Percentiles rank a stretch among this genome's conserved stretches.
These are phyloP conservation scores for Lasiodiplodia citricola DNA, from an alignment of 2,329 filamentous ascomycete genomes.

Conservation along the genomic window DNA sequence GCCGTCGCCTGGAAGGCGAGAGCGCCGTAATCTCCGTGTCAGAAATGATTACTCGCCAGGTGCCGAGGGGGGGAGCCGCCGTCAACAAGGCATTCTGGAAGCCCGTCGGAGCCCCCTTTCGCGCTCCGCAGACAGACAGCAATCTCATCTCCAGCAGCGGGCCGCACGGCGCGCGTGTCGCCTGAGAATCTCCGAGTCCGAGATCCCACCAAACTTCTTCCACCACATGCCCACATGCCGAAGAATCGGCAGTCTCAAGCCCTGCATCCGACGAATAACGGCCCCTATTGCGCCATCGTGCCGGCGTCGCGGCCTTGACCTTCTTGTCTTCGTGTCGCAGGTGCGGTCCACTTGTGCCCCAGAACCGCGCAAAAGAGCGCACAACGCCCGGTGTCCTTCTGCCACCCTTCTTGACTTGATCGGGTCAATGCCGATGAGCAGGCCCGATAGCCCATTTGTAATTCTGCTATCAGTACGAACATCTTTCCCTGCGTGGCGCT, in stretches of 20 bases:
- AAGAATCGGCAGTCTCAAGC: constrained; percentile 21
- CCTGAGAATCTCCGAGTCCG: constrained; percentile 21
- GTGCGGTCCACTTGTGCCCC: constrained; percentile 7
- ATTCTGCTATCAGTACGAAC: background rate
- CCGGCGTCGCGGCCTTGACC: background rate
- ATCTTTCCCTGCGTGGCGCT: constrained; percentile 11
- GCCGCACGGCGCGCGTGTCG: background rate
- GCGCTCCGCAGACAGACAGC: background rate
- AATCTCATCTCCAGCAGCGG: background rate
- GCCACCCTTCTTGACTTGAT: constrained; percentile 1
- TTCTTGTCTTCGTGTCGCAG: constrained; percentile 13
- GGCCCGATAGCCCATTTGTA: constrained; percentile 23
- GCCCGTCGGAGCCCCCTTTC: background rate
- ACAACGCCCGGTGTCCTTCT: background rate
- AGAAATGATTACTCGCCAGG: background rate
- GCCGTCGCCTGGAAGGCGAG: background rate
- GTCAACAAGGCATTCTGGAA: constrained; percentile 9
- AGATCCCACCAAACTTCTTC: constrained; percentile 20
- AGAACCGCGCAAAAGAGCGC: background rate
- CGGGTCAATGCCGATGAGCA: constrained; percentile 11
- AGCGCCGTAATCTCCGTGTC: constrained; percentile 10
- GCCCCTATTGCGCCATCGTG: constrained; percentile 1
- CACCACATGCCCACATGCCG: constrained; percentile 14
- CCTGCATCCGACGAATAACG: background rate
- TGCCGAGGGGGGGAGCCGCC: background rate